Conservation (phyloP, 1,284 basidiomycete species). For the Apiotrichum akiyoshidainum region DNA sequence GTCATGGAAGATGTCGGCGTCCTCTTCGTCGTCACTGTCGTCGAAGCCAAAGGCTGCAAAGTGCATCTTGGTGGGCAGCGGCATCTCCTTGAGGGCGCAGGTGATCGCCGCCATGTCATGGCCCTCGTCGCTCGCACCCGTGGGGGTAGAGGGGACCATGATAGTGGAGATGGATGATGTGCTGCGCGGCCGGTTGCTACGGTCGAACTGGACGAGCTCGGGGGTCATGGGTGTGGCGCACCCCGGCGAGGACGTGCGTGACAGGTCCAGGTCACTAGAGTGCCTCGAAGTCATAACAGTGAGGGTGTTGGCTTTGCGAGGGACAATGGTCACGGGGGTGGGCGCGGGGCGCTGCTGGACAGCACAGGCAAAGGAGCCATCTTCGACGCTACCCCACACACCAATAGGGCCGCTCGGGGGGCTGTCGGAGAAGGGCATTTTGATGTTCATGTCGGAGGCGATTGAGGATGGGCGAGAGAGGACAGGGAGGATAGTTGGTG, state of each 20-base stretch:
- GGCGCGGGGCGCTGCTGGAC: not conserved
- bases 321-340: not conserved
- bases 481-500: not conserved
- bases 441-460: not conserved
- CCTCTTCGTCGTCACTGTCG: not conserved
- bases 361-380: no score
- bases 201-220: not conserved
- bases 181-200: not conserved
- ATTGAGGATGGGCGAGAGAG: not conserved
- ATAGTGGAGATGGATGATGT: not conserved
- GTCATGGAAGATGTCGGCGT: not conserved
- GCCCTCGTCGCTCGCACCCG: constrained; percentile 1
- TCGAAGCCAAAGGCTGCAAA: not conserved
- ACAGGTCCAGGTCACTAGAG: not conserved
- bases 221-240: not conserved
- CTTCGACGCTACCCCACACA: not conserved
- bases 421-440: not conserved
- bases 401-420: not conserved
- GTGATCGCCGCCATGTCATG: not conserved
- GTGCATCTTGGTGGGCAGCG: not conserved
- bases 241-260: not conserved
- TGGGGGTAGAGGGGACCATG: not conserved
- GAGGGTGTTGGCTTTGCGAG: not conserved
- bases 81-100: not conserved
- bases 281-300: not conserved